Conservation (phyloP, 768 basidiomycete species). For the Tubosaeta brunneosetosa region DNA sequence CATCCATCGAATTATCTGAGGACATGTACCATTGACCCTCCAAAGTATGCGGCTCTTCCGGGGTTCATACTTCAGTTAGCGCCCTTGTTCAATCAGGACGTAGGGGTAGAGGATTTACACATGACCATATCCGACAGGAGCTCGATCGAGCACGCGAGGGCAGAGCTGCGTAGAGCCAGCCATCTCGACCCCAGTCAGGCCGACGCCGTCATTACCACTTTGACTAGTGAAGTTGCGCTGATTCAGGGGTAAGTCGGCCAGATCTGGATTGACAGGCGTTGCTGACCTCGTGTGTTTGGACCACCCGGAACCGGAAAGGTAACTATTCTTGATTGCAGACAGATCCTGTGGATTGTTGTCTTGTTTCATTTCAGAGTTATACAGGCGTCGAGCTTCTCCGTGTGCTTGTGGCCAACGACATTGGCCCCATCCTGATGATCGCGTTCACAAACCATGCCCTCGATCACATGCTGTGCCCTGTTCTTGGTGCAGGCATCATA, state of each 20-base stretch:
- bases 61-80: constrained; percentile 53
- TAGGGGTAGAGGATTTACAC: constrained; percentile 36
- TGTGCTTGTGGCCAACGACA: constrained; percentile 50
- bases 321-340: neutral
- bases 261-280: neutral
- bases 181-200: constrained; percentile 67
- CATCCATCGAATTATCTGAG: constrained; percentile 33
- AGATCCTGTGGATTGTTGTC: neutral
- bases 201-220: constrained; percentile 58
- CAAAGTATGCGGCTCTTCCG: constrained; percentile 50
- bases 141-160: constrained; percentile 46
- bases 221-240: constrained; percentile 56
- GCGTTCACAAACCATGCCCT: constrained; percentile 79
- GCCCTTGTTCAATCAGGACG: constrained; percentile 44
- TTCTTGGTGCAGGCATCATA: constrained; percentile 64
- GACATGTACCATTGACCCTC: constrained; percentile 40
- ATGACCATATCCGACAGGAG: constrained; percentile 38
- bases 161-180: constrained; percentile 43
- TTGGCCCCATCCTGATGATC: constrained; percentile 52
- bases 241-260: constrained; percentile 64
- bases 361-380: constrained; percentile 46
- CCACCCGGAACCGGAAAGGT: constrained; percentile 82
- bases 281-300: constrained; percentile 30
- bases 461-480: constrained; percentile 62
- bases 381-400: constrained; percentile 68